phyloP scores from a whole-genome alignment of 768 basidiomycete species.

The Amanita polypyramis region DNA sequence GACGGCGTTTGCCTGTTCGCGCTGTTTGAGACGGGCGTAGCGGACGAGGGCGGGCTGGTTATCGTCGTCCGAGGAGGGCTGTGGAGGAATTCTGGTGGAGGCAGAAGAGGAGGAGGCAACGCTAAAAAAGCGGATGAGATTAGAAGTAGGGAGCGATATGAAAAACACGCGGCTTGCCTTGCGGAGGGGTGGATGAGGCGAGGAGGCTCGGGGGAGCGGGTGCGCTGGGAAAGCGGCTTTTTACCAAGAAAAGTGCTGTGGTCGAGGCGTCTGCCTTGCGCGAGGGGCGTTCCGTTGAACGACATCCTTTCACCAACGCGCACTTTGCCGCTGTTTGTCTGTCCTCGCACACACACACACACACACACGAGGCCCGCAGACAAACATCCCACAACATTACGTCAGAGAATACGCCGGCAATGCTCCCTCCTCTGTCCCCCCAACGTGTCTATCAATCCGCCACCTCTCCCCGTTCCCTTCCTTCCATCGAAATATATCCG shows the following conservation, averaged over 20 bases:
- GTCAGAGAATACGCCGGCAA: neutral
- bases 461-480: slow-evolving; percentile 59
- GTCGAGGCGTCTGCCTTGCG: slow-evolving; percentile 82
- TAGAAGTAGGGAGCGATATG: slow-evolving; percentile 13
- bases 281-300: slow-evolving; percentile 75
- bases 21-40: slow-evolving; percentile 34
- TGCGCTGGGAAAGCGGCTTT: slow-evolving; percentile 21
- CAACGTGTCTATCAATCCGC: slow-evolving; percentile 55
- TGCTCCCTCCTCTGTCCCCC: slow-evolving; percentile 22
- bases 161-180: slow-evolving; percentile 9
- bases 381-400: neutral
- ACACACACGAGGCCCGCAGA: no score
- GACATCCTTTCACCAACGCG: slow-evolving; percentile 38
- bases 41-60: slow-evolving; percentile 29
- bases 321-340: no score
- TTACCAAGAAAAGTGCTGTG: slow-evolving; percentile 70
- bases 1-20: slow-evolving; percentile 21
- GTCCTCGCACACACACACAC: no score
- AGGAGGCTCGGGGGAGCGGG: slow-evolving; percentile 19
- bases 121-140: slow-evolving; percentile 12
- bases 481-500: slow-evolving; percentile 45
- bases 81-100: slow-evolving; percentile 50
- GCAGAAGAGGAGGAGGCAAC: slow-evolving; percentile 44
- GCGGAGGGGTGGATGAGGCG: neutral
- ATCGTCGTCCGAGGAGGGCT: slow-evolving; percentile 29